Evolutionary conservation across 2,329 filamentous ascomycete species (phyloP), one percentile per base, ranked within the genome.

Genomic region (Chrysoporthe austroafricana): DNA sequence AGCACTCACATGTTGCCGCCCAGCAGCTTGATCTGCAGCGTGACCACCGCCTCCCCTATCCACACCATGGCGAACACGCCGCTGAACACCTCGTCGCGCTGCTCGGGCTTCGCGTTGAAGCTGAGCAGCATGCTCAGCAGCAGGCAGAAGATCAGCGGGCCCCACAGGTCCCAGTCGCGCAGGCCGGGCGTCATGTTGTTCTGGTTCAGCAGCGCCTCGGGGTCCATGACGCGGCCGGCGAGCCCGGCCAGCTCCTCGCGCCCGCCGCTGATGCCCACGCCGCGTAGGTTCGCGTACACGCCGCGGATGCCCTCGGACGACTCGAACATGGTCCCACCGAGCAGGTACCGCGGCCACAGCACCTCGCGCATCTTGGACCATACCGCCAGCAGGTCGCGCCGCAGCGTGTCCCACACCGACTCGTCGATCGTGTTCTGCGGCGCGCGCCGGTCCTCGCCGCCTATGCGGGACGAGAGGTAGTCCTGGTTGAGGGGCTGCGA

Each of bases 321-420:
- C 69, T 89, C 86, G 66, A 89, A 84, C 86, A 90, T 89, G 68
- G 85, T 88, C 42, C 88, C 88, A 46, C 87, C 87, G 34, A 99
- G 90, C 61, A 99, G 86, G 81, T 98, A 98, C 76, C 94, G 94
- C 21, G 96, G 96, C 80, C 93, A 99, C 69, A 99, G 88, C 50
- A 99, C 96, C 83, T 97, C 95, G 79, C 92, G 90, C 90, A 99
- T 93, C 85, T 99, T 99, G 81, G 93, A 92, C 95, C 96, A 98
- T 46, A 98, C 93, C 36, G 94, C 96, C 8, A 95, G 81, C 72
- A 99, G 82, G 79, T 99, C 96, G 73, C 96, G 91, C 63, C 92
- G 93, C 69, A 99, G 84, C n/a, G 96, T 99, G 56, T 95, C 93
- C 96, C 96, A 99, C 52, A 99, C 96, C 1, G 90, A 90, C 82